Conservation (phyloP, 179 eudicot genomes). For the Gypsophila paniculata region DNA sequence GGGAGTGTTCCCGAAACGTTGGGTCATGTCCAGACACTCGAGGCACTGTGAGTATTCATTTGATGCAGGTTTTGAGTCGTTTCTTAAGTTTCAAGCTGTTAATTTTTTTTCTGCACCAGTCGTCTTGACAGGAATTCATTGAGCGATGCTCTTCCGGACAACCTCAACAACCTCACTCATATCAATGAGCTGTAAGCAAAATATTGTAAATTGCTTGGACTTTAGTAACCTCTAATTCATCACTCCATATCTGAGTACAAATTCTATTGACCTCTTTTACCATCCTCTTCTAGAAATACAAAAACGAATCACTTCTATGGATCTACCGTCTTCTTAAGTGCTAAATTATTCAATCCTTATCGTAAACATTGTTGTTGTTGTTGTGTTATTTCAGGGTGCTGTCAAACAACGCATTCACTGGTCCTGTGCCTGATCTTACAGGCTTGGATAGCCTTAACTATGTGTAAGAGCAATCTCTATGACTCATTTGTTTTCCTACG, state of each 20-base stretch:
- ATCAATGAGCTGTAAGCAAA: conserved; percentile 60
- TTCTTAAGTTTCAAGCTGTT: conserved; percentile 10
- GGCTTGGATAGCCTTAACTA: conserved; percentile 38
- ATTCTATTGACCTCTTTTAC: background rate
- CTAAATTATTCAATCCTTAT: background rate
- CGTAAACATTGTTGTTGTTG: background rate
- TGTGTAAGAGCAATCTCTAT: conserved; percentile 35
- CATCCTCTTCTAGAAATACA: background rate
- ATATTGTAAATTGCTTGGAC: background rate
- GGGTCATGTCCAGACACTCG: conserved; percentile 45
- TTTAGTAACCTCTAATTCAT: conserved; percentile 5
- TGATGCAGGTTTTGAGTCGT: background rate
- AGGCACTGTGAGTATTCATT: conserved; percentile 59
- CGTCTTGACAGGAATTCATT: conserved; percentile 66
- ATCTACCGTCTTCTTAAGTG: background rate
- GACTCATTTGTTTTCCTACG: background rate
- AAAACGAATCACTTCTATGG: background rate
- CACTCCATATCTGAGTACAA: background rate
- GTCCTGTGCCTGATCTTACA: conserved; percentile 45
- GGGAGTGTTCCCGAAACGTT: conserved; percentile 58
- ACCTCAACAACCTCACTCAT: conserved; percentile 45
- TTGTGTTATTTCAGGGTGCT: conserved; percentile 33
- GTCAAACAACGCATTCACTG: conserved; percentile 46
- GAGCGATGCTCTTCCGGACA: conserved; percentile 53
- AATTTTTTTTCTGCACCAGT: conserved; percentile 33